These are phyloP conservation scores for Saksenaea oblongispora DNA, from an alignment of 371 early-diverging fungal species.

Conservation along the genomic window DNA sequence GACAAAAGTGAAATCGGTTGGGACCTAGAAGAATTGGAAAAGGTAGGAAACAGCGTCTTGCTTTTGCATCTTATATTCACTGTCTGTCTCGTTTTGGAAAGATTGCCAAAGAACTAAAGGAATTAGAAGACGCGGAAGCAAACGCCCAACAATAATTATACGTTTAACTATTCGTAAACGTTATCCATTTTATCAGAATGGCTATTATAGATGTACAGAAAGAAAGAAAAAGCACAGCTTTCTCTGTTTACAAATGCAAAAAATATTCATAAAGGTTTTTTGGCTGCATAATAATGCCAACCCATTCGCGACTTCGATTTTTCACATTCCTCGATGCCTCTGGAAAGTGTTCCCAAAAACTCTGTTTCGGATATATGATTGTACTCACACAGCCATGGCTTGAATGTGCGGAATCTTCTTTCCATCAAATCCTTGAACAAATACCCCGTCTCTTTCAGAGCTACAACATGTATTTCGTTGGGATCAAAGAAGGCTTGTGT, in stretches of 20 bases:
- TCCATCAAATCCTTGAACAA: constrained; percentile 20
- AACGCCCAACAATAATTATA: too few species aligned
- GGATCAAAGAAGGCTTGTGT: neutral
- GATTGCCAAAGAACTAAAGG: constrained; percentile 3
- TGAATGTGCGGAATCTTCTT: constrained; percentile 15
- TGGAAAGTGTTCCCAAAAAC: constrained; percentile 4
- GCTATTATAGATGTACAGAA: constrained; percentile 2
- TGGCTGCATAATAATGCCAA: constrained; percentile 18
- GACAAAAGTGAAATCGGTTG: constrained; percentile 70
- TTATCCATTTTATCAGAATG: neutral
- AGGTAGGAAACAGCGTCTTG: constrained; percentile 21
- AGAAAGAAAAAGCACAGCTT: constrained; percentile 11
- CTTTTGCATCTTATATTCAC: neutral
- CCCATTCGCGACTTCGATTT: constrained; percentile 19
- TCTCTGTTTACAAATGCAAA: neutral
- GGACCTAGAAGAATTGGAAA: constrained; percentile 76
- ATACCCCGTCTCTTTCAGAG: constrained; percentile 20
- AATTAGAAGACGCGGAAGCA: constrained; percentile 8
- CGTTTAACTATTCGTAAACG: too few species aligned
- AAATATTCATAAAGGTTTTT: constrained; percentile 5
- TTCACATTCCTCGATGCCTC: constrained; percentile 21
- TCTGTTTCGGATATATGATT: constrained; percentile 3
- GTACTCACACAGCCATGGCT: constrained; percentile 9
- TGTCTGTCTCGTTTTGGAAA: neutral
- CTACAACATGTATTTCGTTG: neutral